Evolutionary conservation across 2,329 filamentous ascomycete genomes (phyloP), one percentile per base, ranked within the genome.

Genomic region (Calonectria ilicicola): DNA sequence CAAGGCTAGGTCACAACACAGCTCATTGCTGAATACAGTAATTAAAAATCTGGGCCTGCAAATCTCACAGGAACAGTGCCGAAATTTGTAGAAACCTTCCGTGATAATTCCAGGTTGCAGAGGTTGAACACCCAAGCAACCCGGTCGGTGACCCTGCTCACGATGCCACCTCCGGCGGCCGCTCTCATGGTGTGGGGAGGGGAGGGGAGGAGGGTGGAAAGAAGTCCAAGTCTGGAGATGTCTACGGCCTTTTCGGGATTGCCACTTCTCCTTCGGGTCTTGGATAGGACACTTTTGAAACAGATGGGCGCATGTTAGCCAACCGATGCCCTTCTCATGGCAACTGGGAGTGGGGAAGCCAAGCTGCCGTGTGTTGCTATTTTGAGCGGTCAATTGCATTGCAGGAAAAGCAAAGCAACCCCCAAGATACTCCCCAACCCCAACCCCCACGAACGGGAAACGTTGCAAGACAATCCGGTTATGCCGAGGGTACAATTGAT

Each of bases 71-170:
- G 32, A 40, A 23, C 21, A 40, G 21, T 60, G 53, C 53, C 53
- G 53, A 60, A 60, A 60, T 60, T 60, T 60, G 35, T 60, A 60
- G 32, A 60, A 60, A 60, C 53, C 32, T 60, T 60, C 32, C 26
- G 23, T 6, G 32, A 60, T 15, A 9, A 40, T 60, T 60, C n/a
- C 26, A 9, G 21, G 53, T 60, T 60, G 23, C n/a, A 23, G 14
- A 21, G 12, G 21, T 40, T 40, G 32, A 40, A 60, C 53, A 9
- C 15, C 35, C 12, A 27, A 32, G 10, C 9, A 10, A 21, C 53
- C 23, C 21, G 21, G 53, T 60, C 21, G 12, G n/a, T 9, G 21
- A 23, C 35, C 53, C 35, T 35, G 53, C 26, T 38, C 21, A 23
- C n/a, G 53, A 60, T 60, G 53, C 53, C 14, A 40, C 32, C 8